phyloP scores from a whole-genome alignment of 2,329 filamentous ascomycete species.

The Aspergillus sp. region DNA sequence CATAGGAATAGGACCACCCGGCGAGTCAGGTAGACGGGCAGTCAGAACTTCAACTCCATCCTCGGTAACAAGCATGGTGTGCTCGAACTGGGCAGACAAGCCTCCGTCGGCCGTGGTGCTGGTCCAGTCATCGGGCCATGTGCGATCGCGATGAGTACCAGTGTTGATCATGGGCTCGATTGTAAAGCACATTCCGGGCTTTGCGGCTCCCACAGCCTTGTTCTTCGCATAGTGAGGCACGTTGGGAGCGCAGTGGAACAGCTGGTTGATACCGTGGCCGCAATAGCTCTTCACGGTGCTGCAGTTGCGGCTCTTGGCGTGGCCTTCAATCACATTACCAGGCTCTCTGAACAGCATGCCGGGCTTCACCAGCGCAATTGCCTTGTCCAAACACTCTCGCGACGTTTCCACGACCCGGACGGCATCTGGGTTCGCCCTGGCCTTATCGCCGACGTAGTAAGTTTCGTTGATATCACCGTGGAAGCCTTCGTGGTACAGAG shows the following conservation, averaged over 20 bases:
- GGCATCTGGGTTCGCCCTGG: slow-evolving; percentile 75
- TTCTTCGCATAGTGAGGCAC: slow-evolving; percentile 98
- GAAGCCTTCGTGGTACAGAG: slow-evolving; percentile 89
- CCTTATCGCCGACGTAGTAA: slow-evolving; percentile 92
- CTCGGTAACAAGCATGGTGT: slow-evolving; percentile 78
- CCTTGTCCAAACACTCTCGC: slow-evolving; percentile 81
- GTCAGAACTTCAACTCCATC: slow-evolving; percentile 78
- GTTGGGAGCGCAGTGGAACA: slow-evolving; percentile 92
- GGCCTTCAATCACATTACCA: slow-evolving; percentile 91
- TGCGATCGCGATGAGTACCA: slow-evolving; percentile 86
- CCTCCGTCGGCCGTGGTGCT: slow-evolving; percentile 88
- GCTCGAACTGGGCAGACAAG: slow-evolving; percentile 90
- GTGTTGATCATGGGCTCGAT: slow-evolving; percentile 98
- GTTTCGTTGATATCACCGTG: slow-evolving; percentile 98
- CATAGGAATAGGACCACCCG: slow-evolving; percentile 66
- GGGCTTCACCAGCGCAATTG: slow-evolving; percentile 88
- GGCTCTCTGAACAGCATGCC: slow-evolving; percentile 90
- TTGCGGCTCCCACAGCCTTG: slow-evolving; percentile 90
- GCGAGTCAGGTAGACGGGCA: slow-evolving; percentile 66
- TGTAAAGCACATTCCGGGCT: slow-evolving; percentile 96
- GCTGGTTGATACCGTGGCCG: slow-evolving; percentile 87
- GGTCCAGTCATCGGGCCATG: slow-evolving; percentile 99
- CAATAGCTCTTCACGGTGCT: slow-evolving; percentile 95
- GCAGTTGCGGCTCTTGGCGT: slow-evolving; percentile 79
- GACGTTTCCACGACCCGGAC: slow-evolving; percentile 89